phyloP scores from a whole-genome alignment of 768 basidiomycete genomes.

The Cystoderma amianthinum region DNA sequence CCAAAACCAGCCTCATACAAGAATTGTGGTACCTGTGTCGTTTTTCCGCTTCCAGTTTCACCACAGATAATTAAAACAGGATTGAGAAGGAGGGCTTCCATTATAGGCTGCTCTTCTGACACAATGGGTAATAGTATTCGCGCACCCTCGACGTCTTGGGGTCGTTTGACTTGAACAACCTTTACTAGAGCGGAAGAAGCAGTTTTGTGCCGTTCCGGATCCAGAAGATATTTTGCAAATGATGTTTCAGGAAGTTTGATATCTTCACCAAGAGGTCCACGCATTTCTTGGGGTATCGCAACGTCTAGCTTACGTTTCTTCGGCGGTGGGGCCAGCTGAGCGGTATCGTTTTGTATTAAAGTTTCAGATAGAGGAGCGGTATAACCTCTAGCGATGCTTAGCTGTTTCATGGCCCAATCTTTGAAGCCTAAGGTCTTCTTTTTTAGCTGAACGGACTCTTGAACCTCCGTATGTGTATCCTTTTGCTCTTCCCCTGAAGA shows the following conservation, averaged over 20 bases:
- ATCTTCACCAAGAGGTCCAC: conserved; percentile 78
- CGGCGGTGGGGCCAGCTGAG: conserved; percentile 16
- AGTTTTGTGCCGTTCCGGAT: conserved; percentile 8
- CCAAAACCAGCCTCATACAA: conserved; percentile 98
- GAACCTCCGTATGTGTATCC: conserved; percentile 13
- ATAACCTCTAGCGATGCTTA: conserved; percentile 41
- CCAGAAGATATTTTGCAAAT: conserved; percentile 45
- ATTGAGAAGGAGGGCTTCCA: conserved; percentile 86
- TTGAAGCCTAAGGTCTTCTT: conserved; percentile 65
- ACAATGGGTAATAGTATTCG: conserved; percentile 82
- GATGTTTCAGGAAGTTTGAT: conserved; percentile 60
- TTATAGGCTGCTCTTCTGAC: conserved; percentile 89
- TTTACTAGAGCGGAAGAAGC: conserved; percentile 24
- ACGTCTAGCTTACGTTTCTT: conserved; percentile 45
- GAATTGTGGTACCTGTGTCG: conserved; percentile 97
- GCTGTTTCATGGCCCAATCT: conserved; percentile 82
- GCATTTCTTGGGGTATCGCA: conserved; percentile 32
- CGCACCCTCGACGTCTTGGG: conserved; percentile 65
- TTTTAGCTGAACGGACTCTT: conserved; percentile 12
- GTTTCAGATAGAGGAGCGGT: conserved; percentile 12
- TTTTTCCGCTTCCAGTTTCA: conserved; percentile 98
- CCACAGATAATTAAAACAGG: conserved; percentile 80
- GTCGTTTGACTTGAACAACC: conserved; percentile 50
- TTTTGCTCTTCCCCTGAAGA: conserved; percentile 13
- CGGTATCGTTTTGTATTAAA: conserved; percentile 2